phyloP scores from a whole-genome alignment of 805 yeast genomes.

The Kuraishia borneana region DNA sequence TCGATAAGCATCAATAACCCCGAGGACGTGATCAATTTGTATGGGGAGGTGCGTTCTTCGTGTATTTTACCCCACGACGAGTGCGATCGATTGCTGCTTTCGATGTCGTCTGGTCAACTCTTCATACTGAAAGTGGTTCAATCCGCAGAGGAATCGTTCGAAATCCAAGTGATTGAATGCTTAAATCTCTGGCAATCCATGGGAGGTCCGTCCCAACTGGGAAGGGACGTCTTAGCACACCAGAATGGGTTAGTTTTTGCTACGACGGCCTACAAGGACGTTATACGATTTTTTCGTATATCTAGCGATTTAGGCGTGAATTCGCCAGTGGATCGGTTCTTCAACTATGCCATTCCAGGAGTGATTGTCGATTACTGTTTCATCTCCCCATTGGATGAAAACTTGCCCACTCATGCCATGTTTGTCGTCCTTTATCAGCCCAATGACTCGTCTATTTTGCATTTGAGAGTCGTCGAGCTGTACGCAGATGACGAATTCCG shows the following conservation, averaged over 20 bases:
- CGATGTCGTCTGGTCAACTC: conserved; percentile 11
- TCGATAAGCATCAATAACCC: not conserved
- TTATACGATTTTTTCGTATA: conserved; percentile 2
- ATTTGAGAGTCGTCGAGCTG: conserved; percentile 13
- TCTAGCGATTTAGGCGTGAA: conserved; percentile 3
- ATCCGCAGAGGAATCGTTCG: not conserved
- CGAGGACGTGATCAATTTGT: not conserved
- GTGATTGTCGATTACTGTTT: conserved; percentile 12
- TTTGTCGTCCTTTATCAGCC: conserved; percentile 8
- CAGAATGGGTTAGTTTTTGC: not conserved
- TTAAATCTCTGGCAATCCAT: no score
- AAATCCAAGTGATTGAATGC: no score
- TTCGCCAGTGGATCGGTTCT: conserved; percentile 7
- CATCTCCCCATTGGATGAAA: conserved; percentile 9
- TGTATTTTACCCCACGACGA: not conserved
- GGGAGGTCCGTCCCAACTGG: no score
- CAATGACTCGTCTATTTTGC: conserved; percentile 5
- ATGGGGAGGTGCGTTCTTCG: not conserved
- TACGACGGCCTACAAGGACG: not conserved
- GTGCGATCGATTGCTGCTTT: conserved; percentile 16
- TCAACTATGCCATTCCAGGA: conserved; percentile 13
- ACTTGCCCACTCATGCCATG: conserved; percentile 8
- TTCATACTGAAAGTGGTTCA: conserved; percentile 10
- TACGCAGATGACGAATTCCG: conserved; percentile 7
- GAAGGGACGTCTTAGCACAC: conserved; percentile 12